A percentile compares a stretch with the other conserved stretches of the same genome.
These are phyloP conservation scores for Salvia sclarea DNA, from an alignment of 305 asterid species.

Conservation along the genomic window DNA sequence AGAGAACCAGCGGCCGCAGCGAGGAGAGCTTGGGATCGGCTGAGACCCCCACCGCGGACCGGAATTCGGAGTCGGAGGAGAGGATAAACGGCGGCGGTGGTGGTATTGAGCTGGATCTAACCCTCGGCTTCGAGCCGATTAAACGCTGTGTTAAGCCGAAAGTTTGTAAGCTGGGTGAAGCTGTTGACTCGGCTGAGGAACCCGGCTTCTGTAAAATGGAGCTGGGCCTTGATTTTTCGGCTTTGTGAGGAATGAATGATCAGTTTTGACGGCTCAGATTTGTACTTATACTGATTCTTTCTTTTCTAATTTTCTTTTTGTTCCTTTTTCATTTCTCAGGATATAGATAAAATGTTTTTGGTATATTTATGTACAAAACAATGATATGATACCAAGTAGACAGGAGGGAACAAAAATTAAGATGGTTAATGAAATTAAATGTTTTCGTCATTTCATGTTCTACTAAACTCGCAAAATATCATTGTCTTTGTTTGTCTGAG, in stretches of 20 bases:
- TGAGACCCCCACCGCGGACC: constrained; percentile 31
- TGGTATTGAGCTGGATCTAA: constrained; percentile 64
- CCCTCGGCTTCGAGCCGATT: constrained; percentile 56
- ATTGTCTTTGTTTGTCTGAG: no score
- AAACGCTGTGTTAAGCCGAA: constrained; percentile 35
- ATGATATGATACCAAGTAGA: not conserved
- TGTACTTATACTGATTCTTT: constrained; percentile 10
- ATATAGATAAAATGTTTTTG: not conserved
- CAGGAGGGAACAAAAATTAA: not conserved
- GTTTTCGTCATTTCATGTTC: not conserved
- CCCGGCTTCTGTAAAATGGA: constrained; percentile 50
- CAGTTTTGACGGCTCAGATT: constrained; percentile 46
- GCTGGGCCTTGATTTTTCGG: constrained; percentile 52
- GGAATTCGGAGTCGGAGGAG: not conserved
- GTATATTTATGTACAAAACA: constrained; percentile 29
- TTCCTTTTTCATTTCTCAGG: not conserved
- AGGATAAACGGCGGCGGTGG: constrained; percentile 13
- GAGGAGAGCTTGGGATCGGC: constrained; percentile 48
- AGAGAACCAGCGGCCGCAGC: constrained; percentile 23
- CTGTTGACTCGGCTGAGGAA: constrained; percentile 28
- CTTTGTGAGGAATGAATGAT: constrained; percentile 10
- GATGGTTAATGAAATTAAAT: not conserved
- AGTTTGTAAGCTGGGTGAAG: constrained; percentile 19
- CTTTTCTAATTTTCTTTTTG: not conserved
- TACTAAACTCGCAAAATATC: no score